Base-by-base conservation (phyloP, 2,329 filamentous ascomycete genomes). In the Aspergillus brasiliensis region DNA sequence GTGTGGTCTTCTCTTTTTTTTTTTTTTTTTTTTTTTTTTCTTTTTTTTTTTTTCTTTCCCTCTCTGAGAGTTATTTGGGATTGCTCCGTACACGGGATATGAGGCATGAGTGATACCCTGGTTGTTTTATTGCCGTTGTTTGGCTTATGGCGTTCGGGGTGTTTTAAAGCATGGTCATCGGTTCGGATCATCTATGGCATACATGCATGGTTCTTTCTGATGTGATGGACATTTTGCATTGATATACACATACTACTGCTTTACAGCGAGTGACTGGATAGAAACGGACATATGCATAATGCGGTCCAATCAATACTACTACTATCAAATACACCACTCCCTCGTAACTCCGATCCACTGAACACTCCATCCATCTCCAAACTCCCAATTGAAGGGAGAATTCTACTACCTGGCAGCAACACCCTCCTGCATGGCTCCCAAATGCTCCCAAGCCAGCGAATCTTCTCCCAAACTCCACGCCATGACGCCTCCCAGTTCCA, bases 381-480 rank as follows among this genome's bases (percentile, higher is more conserved):
- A 28, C 4, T 15, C 31, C 5, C 0, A 1, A 11, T 2, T 34
- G 11, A 34, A 13, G 11, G 8, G 13, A 11, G 11, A 8, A 51
- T 13, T 34, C 44, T 42, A 56, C 8, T 27, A 25, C 34, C 64
- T 34, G 40, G 61, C 37, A 37, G 62, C 23, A 7, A 73, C 60
- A 44, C 75, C 74, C 47, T 71, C 51, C 64, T 72, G 74, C 70
- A 83, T 78, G 3, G 77, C 75, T 59, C 73, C 69, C 8, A 85
- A 59, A 66, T 82, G 82, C 46, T 63, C 71, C 70, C 75, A 83
- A 27, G 77, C 65, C 27, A 73, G 68, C 8, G 72, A 78, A 68
- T 92, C 89, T 74, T 92, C 88, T 2, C 88, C 89, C 59, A 92
- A 69, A 19, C 87, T 88, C 89, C 89, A 92, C 0, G 89, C 88